Evolutionary conservation across 306 rosid species (phyloP), one percentile per base, ranked within the genome.

Genomic region (Rosa chinensis): DNA sequence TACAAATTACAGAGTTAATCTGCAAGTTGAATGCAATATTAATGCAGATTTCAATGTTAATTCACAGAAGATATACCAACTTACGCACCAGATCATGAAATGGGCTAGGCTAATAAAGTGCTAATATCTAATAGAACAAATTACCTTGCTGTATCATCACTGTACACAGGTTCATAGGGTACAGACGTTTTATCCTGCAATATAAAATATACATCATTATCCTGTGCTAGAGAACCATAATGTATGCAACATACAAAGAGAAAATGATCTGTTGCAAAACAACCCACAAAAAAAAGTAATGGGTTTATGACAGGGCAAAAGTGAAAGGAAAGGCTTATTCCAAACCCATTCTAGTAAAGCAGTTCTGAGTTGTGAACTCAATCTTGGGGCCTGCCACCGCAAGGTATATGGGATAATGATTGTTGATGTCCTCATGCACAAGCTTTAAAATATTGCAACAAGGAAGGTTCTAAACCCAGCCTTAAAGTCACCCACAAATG

Each of bases 61-160:
- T 3, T 18, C 43, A 63, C 68, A 32, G 35, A 23, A 59, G 10
- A 17, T 28, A 14, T 25, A 47, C 17, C 40, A 70, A 8, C 5
- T 47, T 13, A 47, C 13, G 21, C 47, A 25, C 61, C 37, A 48
- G 28, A 75, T 43, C 58, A 43, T 9, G 56, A 43, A 43, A 59
- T 23, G 70, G 23, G 48, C 16, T 17, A 17, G 69, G 37, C 5
- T 4, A 61, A 58, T 0, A 2, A 42, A 42, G 52, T 56, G 23
- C 13, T 1, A n/a, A 59, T 35, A 78, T n/a, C 55, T 47, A 6
- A 73, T 40, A 7, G 10, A 47, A 68, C 47, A 32, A n/a, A 77
- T 39, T 85, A 88, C 91, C 89, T 85, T 53, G 91, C 91, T 6
- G 81, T 71, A 8, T 61, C 87, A 79, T 88, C 91, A 73, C 91